Evolutionary conservation across 768 basidiomycete genomes (phyloP), one percentile per base, ranked within the genome.

Genomic region (Hirschioporus abietinus): DNA sequence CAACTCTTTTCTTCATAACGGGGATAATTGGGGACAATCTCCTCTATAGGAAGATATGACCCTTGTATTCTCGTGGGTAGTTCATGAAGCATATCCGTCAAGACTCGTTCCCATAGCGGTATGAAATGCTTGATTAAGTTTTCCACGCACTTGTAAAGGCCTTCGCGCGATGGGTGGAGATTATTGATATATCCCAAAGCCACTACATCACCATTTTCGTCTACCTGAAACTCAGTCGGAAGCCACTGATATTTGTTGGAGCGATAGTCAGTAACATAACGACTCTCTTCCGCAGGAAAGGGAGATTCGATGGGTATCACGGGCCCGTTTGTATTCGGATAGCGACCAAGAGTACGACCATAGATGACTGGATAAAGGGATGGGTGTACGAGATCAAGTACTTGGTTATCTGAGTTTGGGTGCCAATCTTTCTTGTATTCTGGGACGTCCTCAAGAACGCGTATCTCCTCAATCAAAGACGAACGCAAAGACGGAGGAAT

Each of bases 191-290:
- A 70, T 12, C 58, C 42, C 12, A 52, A 20, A 15, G 42, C 42
- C 42, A 15, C 12, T 10, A 52, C 42, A 20, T 15, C 42, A 1
- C 74, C 74, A n/a, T 68, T 60, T 12, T 65, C 35, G 9, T 71
- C 64, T 26, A 77, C 66, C 12, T 25, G 36, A 63, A 76, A 75
- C 58, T 75, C 75, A 9, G 83, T 78, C 20, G 84, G 84, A 20
- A 86, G 74, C 52, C 79, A 74, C 7, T 80, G 74, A 67, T 79
- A 82, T 7, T 52, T 52, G 12, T 52, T 10, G 4, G 42, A 52
- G 42, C 12, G 15, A 52, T 52, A 52, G 1, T 52, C 42, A 12
- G 12, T 10, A 52, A 10, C 2, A 30, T 30, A 30, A 30, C 30
- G 4, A 3, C 12, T 20, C 30, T 30, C 30, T 52, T 52, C 12